Conservation (phyloP, 495 filamentous ascomycete species). For the Tetracladium setigerum region DNA sequence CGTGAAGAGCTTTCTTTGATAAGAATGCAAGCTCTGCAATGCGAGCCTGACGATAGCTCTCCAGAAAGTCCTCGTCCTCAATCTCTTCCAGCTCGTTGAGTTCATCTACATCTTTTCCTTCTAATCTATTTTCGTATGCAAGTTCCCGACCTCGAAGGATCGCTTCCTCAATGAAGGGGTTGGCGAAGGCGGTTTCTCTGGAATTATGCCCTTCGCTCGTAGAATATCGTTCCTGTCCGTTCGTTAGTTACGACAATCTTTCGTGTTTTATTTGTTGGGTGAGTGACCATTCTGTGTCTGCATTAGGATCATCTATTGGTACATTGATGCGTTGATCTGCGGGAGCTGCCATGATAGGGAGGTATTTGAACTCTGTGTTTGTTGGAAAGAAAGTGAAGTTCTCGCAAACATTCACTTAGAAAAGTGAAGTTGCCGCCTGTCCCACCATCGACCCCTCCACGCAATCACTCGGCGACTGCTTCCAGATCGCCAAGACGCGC, state of each 20-base stretch:
- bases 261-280: background rate
- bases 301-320: constrained; percentile 89
- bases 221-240: constrained; percentile 90
- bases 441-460: too few relatives aligned
- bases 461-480: too few relatives aligned
- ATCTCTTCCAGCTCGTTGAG: constrained; percentile 85
- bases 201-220: constrained; percentile 90
- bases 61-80: constrained; percentile 86
- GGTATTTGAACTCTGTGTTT: background rate
- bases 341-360: constrained; percentile 60
- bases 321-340: constrained; percentile 60
- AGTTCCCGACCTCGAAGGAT: constrained; percentile 69
- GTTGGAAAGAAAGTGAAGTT: too few relatives aligned
- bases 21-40: constrained; percentile 71
- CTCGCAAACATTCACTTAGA: too few relatives aligned
- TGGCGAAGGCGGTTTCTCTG: constrained; percentile 89
- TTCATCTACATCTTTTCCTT: constrained; percentile 90
- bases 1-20: constrained; percentile 66
- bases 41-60: constrained; percentile 78
- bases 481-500: too few relatives aligned
- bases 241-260: constrained; percentile 1
- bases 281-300: constrained; percentile 91
- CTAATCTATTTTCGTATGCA: constrained; percentile 83
- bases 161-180: constrained; percentile 96
- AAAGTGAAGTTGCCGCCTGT: too few relatives aligned